Conservation (phyloP, 345 rosid genomes). For the Euphorbia peplus region DNA sequence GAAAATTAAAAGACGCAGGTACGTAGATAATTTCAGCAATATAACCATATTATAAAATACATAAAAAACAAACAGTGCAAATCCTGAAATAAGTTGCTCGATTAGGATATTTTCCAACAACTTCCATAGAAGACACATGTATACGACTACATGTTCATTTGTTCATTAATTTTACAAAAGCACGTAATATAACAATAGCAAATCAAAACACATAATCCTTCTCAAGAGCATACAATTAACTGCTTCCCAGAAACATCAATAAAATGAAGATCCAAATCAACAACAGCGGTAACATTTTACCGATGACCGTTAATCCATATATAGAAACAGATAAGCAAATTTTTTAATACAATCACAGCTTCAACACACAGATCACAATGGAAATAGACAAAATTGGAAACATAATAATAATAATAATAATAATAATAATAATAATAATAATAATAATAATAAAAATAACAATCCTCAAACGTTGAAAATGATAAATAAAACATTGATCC, state of each 20-base stretch:
- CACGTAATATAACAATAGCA: background rate
- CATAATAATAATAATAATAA: too few relatives aligned
- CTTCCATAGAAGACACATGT: background rate
- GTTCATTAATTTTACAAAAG: background rate
- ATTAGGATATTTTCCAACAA: background rate
- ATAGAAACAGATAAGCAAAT: background rate
- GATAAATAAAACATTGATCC: conserved; percentile 1
- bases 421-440: background rate
- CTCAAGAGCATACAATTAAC: background rate
- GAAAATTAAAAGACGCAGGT: background rate
- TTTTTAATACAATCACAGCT: background rate
- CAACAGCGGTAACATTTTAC: background rate
- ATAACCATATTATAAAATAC: background rate
- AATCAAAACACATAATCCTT: background rate
- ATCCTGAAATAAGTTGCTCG: background rate
- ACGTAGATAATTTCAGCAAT: background rate
- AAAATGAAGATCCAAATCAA: background rate
- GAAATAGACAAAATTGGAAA: conserved; percentile 1
- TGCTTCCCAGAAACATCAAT: background rate
- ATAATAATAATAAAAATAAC: background rate
- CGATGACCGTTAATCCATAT: background rate
- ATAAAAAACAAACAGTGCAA: background rate
- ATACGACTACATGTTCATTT: background rate
- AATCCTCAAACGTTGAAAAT: background rate
- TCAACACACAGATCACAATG: background rate